Base-by-base conservation (phyloP, 805 yeast species). In the Kazachstania bromeliacearum region DNA sequence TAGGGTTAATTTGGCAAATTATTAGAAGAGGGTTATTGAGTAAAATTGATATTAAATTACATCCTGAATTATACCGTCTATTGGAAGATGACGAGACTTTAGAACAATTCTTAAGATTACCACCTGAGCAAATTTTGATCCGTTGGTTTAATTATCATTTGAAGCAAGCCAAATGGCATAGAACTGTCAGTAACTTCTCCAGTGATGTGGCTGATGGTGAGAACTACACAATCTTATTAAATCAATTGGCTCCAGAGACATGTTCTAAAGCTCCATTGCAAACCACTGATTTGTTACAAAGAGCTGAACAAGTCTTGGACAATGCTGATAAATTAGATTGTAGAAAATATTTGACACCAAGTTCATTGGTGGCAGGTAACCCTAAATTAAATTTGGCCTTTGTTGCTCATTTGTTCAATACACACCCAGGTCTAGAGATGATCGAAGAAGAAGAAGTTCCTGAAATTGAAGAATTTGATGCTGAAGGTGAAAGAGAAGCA, bases 401-500 rank as follows among this genome's bases (percentile, higher is more conserved):
- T 60, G 96, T 92, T 40, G 98, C 98, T 29, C 94, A 92, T 59
- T 68, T 92, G 57, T 92, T 92, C 71, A 92, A 92, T 67, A 89
- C 95, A 5, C 78, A 85, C 57, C 98, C 98, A 33, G 97, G 98
- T 34, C 72, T 92, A 46, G 97, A 88, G 42, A 97, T 97, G 40
- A 74, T 89, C 45, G 94, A 85, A 55, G 97, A 88, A 63, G 70
- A 67, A 40, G 96, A 89, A 60, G 81, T 78, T 50, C 84, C 92
- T 20, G 97, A 88, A 57, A 85, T 92, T 49, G 98, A 92, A 66
- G 97, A 85, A 48, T 92, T 92, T 54, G 98, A 92, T 59, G 98
- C 98, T 18, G 98, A 92, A 65, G 98, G 98, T 44, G 98, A 92
- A 66, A 83, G 98, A 66, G 98, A 92, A 66, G 98, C 98, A 3